Evolutionary conservation across 352 stramenopile species (phyloP).

Genomic region (Halophytophthora polymorphica): DNA sequence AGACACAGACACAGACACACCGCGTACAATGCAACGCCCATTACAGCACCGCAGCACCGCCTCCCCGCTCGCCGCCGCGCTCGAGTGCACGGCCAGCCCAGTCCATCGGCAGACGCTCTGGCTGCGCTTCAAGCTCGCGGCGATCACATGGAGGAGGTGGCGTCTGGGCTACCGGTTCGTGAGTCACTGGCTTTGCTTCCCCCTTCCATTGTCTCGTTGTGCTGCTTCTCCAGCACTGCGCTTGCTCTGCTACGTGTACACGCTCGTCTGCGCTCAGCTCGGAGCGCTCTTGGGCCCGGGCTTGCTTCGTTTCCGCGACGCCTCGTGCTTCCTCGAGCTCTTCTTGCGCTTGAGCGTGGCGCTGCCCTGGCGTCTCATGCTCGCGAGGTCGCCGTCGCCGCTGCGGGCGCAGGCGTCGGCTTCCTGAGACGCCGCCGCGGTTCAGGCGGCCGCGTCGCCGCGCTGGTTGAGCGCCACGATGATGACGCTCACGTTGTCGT

Average conservation of each 20-base stretch:
- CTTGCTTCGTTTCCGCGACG: too few species aligned
- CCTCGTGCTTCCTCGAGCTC: too few species aligned
- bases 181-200: background rate
- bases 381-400: slow-evolving; percentile 6
- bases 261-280: too few species aligned
- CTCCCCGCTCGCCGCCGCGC: background rate
- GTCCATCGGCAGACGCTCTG: slow-evolving; percentile 23
- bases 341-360: too few species aligned
- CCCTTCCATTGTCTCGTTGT: background rate
- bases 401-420: slow-evolving; percentile 26
- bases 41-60: slow-evolving; percentile 9
- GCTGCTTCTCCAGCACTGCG: too few species aligned
- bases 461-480: slow-evolving; percentile 85
- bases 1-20: slow-evolving; percentile 2
- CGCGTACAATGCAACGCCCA: slow-evolving; percentile 15
- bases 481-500: slow-evolving; percentile 91
- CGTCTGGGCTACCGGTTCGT: slow-evolving; percentile 2
- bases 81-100: too few species aligned
- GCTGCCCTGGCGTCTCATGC: slow-evolving; percentile 11
- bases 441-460: slow-evolving; percentile 14
- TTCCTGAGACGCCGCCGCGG: too few species aligned
- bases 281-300: too few species aligned
- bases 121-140: too few species aligned
- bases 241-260: too few species aligned
- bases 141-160: too few species aligned